Conservation (phyloP, 148 eudicot species). For the Talinum fruticosum region DNA sequence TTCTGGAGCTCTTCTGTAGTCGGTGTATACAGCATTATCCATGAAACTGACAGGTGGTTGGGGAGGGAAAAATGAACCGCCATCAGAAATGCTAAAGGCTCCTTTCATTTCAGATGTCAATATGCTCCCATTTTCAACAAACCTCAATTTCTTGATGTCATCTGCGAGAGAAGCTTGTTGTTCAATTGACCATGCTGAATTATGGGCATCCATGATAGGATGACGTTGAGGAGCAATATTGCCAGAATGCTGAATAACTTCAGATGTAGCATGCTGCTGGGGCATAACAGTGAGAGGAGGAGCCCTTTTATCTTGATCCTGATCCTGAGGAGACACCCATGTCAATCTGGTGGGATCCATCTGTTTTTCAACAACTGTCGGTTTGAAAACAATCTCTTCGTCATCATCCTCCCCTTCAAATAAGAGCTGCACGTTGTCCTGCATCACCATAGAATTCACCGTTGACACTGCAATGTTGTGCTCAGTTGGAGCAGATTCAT, state of each 20-base stretch:
- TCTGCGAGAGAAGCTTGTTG: conserved; percentile 37
- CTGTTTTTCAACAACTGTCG: conserved; percentile 39
- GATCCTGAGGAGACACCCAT: conserved; percentile 16
- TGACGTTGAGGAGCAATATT: conserved; percentile 26
- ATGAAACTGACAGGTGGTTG: conserved; percentile 26
- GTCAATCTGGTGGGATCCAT: conserved; percentile 29
- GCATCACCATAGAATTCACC: conserved; percentile 25
- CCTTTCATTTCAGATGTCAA: conserved; percentile 29
- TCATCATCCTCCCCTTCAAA: conserved; percentile 55
- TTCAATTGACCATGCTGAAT: conserved; percentile 29
- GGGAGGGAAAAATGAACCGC: conserved; percentile 32
- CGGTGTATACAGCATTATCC: conserved; percentile 25
- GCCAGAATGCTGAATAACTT: conserved; percentile 22
- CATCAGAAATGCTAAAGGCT: conserved; percentile 22
- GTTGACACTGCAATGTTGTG: conserved; percentile 19
- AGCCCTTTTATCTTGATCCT: conserved; percentile 19
- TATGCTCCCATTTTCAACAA: conserved; percentile 36
- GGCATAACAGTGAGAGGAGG: conserved; percentile 14
- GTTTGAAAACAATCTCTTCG: conserved; percentile 60
- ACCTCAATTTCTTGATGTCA: conserved; percentile 32
- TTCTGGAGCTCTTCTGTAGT: conserved; percentile 33
- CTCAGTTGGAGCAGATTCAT: conserved; percentile 17
- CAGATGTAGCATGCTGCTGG: conserved; percentile 19
- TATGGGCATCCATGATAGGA: conserved; percentile 27
- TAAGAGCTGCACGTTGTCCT: conserved; percentile 20